phyloP scores from a whole-genome alignment of 805 yeast species.

The Ogataea glucozyma region DNA sequence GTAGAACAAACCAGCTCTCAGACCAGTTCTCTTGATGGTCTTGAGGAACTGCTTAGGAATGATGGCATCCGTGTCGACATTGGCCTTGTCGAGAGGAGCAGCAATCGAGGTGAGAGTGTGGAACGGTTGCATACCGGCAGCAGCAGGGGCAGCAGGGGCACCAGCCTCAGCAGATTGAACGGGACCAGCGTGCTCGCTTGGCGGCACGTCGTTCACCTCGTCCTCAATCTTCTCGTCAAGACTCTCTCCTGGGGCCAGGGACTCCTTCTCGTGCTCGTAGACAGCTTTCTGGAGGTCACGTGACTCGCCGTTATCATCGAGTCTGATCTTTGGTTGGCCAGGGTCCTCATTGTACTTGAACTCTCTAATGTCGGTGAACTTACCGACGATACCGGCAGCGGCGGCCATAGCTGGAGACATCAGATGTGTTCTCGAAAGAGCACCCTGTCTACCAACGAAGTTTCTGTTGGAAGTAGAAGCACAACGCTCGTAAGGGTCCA shows the following conservation, averaged over 20 bases:
- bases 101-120: conserved; percentile 77
- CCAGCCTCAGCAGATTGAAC: conserved; percentile 36
- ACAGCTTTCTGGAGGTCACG: conserved; percentile 67
- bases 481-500: conserved; percentile 94
- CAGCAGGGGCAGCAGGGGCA: conserved; percentile 36
- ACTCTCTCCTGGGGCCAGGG: conserved; percentile 55
- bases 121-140: conserved; percentile 74
- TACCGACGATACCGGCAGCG: conserved; percentile 93
- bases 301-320: conserved; percentile 48
- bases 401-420: conserved; percentile 99
- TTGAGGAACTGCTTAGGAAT: conserved; percentile 98
- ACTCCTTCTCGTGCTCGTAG: conserved; percentile 66
- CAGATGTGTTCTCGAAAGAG: conserved; percentile 89
- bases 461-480: conserved; percentile 99
- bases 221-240: conserved; percentile 50
- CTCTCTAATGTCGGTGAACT: conserved; percentile 86
- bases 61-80: conserved; percentile 97
- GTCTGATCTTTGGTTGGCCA: conserved; percentile 57
- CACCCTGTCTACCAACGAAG: conserved; percentile 99
- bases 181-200: conserved; percentile 42
- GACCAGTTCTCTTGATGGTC: conserved; percentile 96
- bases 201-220: conserved; percentile 64
- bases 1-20: conserved; percentile 83
- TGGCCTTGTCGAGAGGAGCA: conserved; percentile 93
- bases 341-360: conserved; percentile 59